Percentiles rank a stretch among this genome's conserved stretches.
These are phyloP conservation scores for Eutypa lata DNA, from an alignment of 2,329 filamentous ascomycete genomes.

Conservation along the genomic window DNA sequence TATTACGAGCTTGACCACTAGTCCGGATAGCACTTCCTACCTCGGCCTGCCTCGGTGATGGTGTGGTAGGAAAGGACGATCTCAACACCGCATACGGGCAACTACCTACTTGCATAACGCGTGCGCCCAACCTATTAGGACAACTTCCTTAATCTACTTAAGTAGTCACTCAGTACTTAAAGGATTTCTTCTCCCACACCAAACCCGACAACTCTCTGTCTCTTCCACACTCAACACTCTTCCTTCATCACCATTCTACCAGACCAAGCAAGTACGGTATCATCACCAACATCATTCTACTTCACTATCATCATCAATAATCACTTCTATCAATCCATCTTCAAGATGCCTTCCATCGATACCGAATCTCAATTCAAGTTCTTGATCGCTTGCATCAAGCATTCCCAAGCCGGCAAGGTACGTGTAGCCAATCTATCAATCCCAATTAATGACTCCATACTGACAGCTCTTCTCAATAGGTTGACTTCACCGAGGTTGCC, in stretches of 20 bases:
- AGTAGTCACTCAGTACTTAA: background rate
- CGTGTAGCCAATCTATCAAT: conserved; percentile 11
- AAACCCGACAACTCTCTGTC: background rate
- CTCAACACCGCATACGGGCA: background rate
- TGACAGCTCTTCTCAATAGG: conserved; percentile 35
- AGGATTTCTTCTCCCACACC: background rate
- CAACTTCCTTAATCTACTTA: too few species aligned
- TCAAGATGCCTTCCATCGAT: conserved; percentile 35
- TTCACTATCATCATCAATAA: conserved; percentile 1
- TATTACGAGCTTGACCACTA: too few species aligned
- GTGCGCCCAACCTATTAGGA: too few species aligned
- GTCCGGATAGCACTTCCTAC: too few species aligned
- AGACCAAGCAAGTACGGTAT: background rate
- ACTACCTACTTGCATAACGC: background rate
- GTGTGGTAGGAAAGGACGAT: too few species aligned
- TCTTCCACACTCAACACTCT: background rate
- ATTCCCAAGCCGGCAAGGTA: conserved; percentile 60
- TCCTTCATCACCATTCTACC: background rate
- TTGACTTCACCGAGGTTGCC: conserved; percentile 65
- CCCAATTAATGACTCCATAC: background rate
- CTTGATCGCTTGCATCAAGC: conserved; percentile 62
- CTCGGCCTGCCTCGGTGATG: too few species aligned
- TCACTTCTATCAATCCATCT: conserved; percentile 3
- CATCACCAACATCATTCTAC: background rate
- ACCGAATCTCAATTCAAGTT: conserved; percentile 61